Base-by-base conservation (phyloP, 139 green algal species). In the Chlorella ohadii region DNA sequence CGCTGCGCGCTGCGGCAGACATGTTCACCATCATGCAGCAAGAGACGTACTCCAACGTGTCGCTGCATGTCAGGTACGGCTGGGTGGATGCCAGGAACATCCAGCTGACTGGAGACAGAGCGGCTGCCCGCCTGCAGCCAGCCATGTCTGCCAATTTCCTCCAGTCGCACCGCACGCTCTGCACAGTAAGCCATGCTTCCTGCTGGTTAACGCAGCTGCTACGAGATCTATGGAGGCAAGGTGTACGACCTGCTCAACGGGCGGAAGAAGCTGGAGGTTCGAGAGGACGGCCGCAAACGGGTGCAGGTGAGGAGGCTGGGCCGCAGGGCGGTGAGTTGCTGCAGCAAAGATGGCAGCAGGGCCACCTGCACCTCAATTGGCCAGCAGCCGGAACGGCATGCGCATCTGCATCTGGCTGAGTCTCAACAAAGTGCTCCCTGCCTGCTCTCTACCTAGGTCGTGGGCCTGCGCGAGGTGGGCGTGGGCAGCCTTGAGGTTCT, bases 191-290 rank as follows among this genome's bases (percentile, higher is more conserved):
- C n/a, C n/a, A n/a, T n/a, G n/a, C n/a, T n/a, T n/a, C n/a, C n/a
- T n/a, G n/a, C n/a, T n/a, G n/a, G n/a, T n/a, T n/a, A n/a, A n/a
- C n/a, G n/a, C 80, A 92, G 83, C 78, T 98, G 95, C 89, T 99
- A 98, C 86, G 97, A 99, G 89, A 99, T 99, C 87, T 99, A 99
- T 82, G 96, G 97, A 56, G 96, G 97, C 83, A 98, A 98, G 89
- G 84, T 98, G 39, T 99, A 95, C 82, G 97, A 99, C 91, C 91
- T 99, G 85, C 92, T 99, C 34, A 98, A 99, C 88, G 86, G 84
- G 64, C 91, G 96, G 23, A 94, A 95, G 75, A 95, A 96, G 84
- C 93, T 99, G 39, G 93, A 94, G 57, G 96, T 98, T 72, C 90
- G 96, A 16, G 97, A 99, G 88, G 97, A 99, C 78, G 95, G 91